A percentile compares a stretch with the other conserved stretches of the same genome.
Evolutionary conservation across 495 filamentous ascomycete genomes (phyloP).

Genomic region (Neurospora intermedia): DNA sequence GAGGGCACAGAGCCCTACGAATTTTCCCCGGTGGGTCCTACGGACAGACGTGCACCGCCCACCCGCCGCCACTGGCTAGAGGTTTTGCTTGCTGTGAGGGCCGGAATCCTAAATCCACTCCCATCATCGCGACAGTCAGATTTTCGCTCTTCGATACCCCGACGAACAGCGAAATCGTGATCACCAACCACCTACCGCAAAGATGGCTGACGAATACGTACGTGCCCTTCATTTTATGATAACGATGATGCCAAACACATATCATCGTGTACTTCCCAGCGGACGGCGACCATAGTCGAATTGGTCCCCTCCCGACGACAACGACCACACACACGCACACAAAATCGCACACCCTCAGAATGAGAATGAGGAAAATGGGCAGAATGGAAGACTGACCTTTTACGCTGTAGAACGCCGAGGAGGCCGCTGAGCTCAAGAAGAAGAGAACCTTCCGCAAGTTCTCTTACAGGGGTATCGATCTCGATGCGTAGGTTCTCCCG

Average conservation of each 20-base stretch:
- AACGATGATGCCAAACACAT: background rate
- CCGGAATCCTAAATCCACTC: conserved; percentile 18
- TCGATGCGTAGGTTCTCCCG: conserved; percentile 73
- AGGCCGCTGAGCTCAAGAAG: conserved; percentile 98
- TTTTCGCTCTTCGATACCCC: conserved; percentile 30
- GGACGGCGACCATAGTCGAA: conserved; percentile 1
- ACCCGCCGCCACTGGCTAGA: conserved; percentile 7
- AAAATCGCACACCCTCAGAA: background rate
- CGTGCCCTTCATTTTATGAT: conserved; percentile 29
- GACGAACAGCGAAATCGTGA: conserved; percentile 27
- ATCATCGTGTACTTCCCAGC: background rate
- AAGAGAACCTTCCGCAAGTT: conserved; percentile 99
- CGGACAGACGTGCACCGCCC: conserved; percentile 6
- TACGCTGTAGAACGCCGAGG: conserved; percentile 68
- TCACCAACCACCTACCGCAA: conserved; percentile 41
- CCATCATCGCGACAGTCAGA: conserved; percentile 22
- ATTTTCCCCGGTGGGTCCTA: conserved; percentile 22
- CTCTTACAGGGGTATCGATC: conserved; percentile 97
- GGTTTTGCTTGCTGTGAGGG: conserved; percentile 10
- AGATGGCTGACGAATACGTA: conserved; percentile 96
- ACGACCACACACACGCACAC: background rate
- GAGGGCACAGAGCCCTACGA: conserved; percentile 30
- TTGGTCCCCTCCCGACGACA: background rate
- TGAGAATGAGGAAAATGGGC: background rate
- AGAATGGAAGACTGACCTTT: conserved; percentile 29